phyloP scores from a whole-genome alignment of 2,329 filamentous ascomycete species.

The Fusarium sp. region DNA sequence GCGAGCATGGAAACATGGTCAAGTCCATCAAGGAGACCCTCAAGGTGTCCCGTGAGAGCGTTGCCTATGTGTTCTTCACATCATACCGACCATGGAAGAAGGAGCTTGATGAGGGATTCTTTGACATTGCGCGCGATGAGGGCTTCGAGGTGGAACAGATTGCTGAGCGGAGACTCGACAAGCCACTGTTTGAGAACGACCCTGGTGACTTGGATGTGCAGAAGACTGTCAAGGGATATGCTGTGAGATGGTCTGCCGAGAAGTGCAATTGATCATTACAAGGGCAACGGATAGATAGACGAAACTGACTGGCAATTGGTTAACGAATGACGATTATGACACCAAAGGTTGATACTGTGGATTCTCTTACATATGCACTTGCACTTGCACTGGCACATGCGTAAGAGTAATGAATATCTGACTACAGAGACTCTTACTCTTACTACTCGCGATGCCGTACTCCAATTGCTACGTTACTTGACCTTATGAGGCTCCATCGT shows the following conservation, averaged over 20 bases:
- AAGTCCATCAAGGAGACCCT: constrained; percentile 75
- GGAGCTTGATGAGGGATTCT: constrained; percentile 86
- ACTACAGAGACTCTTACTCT: neutral
- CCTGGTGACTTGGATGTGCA: constrained; percentile 83
- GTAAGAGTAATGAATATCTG: neutral
- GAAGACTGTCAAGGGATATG: constrained; percentile 84
- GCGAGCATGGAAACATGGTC: constrained; percentile 82
- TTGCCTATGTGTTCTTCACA: constrained; percentile 90
- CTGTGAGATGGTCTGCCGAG: constrained; percentile 69
- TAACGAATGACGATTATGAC: constrained; percentile 34
- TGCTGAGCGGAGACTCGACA: constrained; percentile 82
- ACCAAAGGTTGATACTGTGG: neutral
- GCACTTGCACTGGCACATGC: neutral
- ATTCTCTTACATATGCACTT: neutral
- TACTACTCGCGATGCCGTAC: neutral
- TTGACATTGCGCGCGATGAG: constrained; percentile 74
- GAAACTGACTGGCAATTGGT: neutral
- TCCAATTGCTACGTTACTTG: constrained; percentile 38
- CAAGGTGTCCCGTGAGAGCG: constrained; percentile 61
- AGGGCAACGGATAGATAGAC: neutral
- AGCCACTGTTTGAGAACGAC: constrained; percentile 89
- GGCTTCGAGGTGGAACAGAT: constrained; percentile 84
- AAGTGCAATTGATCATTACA: constrained; percentile 30
- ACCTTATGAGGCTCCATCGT: constrained; percentile 13
- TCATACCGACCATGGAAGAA: constrained; percentile 92